phyloP scores from a whole-genome alignment of 495 filamentous ascomycete species.

The Daldinia childiae region DNA sequence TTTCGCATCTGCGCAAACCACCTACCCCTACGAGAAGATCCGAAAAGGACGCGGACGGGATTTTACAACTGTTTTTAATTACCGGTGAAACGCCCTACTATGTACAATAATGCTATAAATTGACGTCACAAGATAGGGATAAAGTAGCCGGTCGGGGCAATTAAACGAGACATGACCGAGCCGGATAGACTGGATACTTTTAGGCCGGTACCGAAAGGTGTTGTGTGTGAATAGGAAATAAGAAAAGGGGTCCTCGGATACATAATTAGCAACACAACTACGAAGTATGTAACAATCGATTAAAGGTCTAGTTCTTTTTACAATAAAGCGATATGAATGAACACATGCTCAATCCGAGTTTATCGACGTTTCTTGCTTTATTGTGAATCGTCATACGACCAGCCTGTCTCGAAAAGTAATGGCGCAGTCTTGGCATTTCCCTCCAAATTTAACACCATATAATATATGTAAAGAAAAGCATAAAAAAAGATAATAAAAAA shows the following conservation, averaged over 20 bases:
- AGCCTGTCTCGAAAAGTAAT: too few relatives aligned
- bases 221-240: background rate
- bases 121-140: conserved; percentile 12
- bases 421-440: too few relatives aligned
- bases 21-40: background rate
- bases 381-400: conserved; percentile 19
- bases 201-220: conserved; percentile 3
- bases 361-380: background rate
- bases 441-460: too few relatives aligned
- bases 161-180: conserved; percentile 22
- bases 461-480: too few relatives aligned
- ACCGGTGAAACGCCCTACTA: background rate
- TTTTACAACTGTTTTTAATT: background rate
- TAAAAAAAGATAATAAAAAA: too few relatives aligned
- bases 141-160: conserved; percentile 27
- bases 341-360: conserved; percentile 8
- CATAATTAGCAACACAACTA: background rate
- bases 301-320: background rate
- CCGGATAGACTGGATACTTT: conserved; percentile 18
- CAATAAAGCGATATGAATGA: background rate
- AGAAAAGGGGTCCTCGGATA: background rate
- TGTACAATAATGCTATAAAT: conserved; percentile 9
- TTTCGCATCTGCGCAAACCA: conserved; percentile 30
- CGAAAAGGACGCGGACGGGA: background rate
- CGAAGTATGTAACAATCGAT: conserved; percentile 6